Evolutionary conservation across 2,329 filamentous ascomycete species (phyloP).

Genomic region (Colletotrichum nymphaeae): DNA sequence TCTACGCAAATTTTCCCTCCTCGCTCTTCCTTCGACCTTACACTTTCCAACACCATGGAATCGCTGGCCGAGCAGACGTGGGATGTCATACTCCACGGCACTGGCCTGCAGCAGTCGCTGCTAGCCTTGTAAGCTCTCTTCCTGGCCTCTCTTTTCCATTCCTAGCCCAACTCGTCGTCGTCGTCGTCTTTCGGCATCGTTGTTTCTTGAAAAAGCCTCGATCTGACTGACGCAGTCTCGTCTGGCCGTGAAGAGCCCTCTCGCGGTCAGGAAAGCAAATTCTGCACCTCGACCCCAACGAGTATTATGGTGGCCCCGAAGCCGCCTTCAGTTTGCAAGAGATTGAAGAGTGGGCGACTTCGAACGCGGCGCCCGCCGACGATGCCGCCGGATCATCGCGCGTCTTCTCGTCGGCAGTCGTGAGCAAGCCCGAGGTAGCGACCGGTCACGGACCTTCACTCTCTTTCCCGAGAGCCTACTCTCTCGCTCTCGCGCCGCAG

Average conservation of each 20-base stretch:
- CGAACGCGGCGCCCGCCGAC: conserved; percentile 42
- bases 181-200: conserved; percentile 20
- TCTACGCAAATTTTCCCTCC: conserved; percentile 24
- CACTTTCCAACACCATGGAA: conserved; percentile 69
- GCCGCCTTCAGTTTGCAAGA: conserved; percentile 89
- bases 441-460: conserved; percentile 50
- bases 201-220: conserved; percentile 46
- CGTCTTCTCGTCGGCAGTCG: conserved; percentile 50
- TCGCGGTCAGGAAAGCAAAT: conserved; percentile 93
- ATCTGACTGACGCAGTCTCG: conserved; percentile 78
- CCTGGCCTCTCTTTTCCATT: conserved; percentile 40
- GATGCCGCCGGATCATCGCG: conserved; percentile 38
- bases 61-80: conserved; percentile 78
- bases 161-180: conserved; percentile 4
- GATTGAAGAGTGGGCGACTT: conserved; percentile 77
- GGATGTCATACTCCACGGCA: conserved; percentile 85
- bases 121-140: conserved; percentile 76
- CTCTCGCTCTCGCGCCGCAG: conserved; percentile 85
- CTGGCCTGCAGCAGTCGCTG: conserved; percentile 81
- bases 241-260: conserved; percentile 75
- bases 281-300: conserved; percentile 87
- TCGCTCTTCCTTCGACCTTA: background rate
- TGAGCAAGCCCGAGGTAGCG: conserved; percentile 50
- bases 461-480: conserved; percentile 79
- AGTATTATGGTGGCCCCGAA: conserved; percentile 88